Evolutionary conservation across 345 rosid genomes (phyloP), one percentile per base, ranked within the genome.

Genomic region (Hypericum perforatum): DNA sequence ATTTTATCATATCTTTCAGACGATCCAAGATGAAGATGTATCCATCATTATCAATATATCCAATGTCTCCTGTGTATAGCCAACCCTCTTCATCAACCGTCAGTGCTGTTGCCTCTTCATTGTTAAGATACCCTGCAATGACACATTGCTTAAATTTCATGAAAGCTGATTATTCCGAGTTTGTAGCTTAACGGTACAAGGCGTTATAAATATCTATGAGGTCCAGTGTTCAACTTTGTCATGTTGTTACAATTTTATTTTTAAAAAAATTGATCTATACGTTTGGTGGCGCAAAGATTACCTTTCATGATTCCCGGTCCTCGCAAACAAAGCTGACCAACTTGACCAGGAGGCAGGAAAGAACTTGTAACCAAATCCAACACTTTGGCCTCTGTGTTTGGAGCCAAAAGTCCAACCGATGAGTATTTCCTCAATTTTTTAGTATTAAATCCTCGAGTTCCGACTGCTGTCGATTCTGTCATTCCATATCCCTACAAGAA

Each of bases 21-120:
- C 95, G 94, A 61, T 79, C 95, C 45, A 75, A 59, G 43, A 90
- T 54, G 59, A 66, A 61, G 45, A 90, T 54, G 69, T 72, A 86
- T 11, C 95, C 97, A 66, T 86, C 94, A 41, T 63, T 63, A 50
- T 86, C 91, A 48, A 84, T 70, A 63, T 74, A 82, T 55, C 77
- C 84, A 43, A 90, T 76, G 69, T 90, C 94, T 8, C 97, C 97
- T 12, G 97, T 90, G 43, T 70, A 86, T 41, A 90, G 76, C 97
- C 97, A 90, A 67, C 78, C 76, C 45, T 80, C 83, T 62, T 73
- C 70, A 43, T 86, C 82, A 14, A 84, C 56, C 15, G 76, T 57
- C 58, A 65, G 65, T 71, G 41, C 42, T 13, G 95, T 84, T 53
- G 91, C 95, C 59, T 76, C 72, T 0, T 56, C 57, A 63, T 90